phyloP scores from a whole-genome alignment of 1,284 basidiomycete genomes.

The Austroboletus niveus region DNA sequence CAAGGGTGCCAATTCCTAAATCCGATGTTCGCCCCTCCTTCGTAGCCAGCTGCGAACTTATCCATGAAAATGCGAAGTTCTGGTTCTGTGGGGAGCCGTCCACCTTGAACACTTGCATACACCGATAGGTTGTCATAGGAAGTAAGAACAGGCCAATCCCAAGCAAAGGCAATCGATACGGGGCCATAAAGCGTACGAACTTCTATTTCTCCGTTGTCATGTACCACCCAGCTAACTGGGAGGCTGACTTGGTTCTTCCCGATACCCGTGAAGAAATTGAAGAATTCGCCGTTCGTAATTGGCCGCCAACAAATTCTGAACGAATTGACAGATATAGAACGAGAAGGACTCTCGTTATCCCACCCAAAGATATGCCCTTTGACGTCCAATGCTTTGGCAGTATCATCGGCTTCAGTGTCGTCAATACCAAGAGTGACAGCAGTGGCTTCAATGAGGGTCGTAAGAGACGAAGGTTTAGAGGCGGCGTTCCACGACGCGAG shows the following conservation, averaged over 20 bases:
- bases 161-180: slow-evolving; percentile 71
- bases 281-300: slow-evolving; percentile 81
- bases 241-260: slow-evolving; percentile 38
- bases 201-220: slow-evolving; percentile 47
- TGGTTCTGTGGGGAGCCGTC: slow-evolving; percentile 86
- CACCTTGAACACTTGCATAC: slow-evolving; percentile 84
- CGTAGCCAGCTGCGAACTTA: slow-evolving; percentile 65
- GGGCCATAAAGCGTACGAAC: slow-evolving; percentile 90
- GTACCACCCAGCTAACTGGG: slow-evolving; percentile 67
- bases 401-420: slow-evolving; percentile 78
- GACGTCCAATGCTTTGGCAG: slow-evolving; percentile 35
- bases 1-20: slow-evolving; percentile 94
- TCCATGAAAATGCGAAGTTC: slow-evolving; percentile 82
- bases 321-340: slow-evolving; percentile 52
- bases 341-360: slow-evolving; percentile 89
- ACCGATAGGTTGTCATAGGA: slow-evolving; percentile 77
- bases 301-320: slow-evolving; percentile 84
- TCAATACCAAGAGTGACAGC: slow-evolving; percentile 78
- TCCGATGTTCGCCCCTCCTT: slow-evolving; percentile 79
- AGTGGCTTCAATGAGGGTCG: slow-evolving; percentile 59
- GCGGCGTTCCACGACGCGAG: slow-evolving; percentile 61
- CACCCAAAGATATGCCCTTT: slow-evolving; percentile 83
- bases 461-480: slow-evolving; percentile 40
- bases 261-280: slow-evolving; percentile 48
- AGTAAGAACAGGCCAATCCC: slow-evolving; percentile 85